These are phyloP conservation scores for Solanum rostratum DNA, from an alignment of 257 asterid genomes.

Conservation along the genomic window DNA sequence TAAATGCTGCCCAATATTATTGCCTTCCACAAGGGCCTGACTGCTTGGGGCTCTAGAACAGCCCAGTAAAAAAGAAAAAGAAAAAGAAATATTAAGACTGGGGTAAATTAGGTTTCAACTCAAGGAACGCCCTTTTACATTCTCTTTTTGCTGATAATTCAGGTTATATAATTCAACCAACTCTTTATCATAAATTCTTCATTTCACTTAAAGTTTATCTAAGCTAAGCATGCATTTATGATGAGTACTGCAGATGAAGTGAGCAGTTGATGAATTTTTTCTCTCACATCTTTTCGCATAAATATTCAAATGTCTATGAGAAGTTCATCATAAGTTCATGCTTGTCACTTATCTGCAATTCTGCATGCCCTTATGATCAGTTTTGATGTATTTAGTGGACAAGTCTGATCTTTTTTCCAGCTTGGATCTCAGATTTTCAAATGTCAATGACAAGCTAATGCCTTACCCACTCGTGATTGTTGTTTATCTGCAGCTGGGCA, in stretches of 20 bases:
- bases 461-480: background rate
- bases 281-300: background rate
- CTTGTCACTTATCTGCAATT: background rate
- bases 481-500: constrained; percentile 51
- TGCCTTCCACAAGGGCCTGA: background rate
- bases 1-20: background rate
- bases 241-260: background rate
- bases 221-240: background rate
- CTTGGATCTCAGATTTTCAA: background rate
- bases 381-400: background rate
- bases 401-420: background rate
- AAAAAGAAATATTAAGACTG: background rate
- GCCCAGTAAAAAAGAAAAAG: background rate
- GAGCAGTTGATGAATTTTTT: background rate
- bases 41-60: background rate
- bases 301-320: background rate
- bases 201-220: background rate
- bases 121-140: background rate
- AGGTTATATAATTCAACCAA: background rate
- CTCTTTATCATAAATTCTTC: background rate
- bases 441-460: background rate
- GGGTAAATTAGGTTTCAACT: background rate
- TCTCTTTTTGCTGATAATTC: background rate
- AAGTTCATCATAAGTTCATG: background rate
- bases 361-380: background rate